Conservation (phyloP, 2,329 filamentous ascomycete genomes). For the Penicillium sp. region DNA sequence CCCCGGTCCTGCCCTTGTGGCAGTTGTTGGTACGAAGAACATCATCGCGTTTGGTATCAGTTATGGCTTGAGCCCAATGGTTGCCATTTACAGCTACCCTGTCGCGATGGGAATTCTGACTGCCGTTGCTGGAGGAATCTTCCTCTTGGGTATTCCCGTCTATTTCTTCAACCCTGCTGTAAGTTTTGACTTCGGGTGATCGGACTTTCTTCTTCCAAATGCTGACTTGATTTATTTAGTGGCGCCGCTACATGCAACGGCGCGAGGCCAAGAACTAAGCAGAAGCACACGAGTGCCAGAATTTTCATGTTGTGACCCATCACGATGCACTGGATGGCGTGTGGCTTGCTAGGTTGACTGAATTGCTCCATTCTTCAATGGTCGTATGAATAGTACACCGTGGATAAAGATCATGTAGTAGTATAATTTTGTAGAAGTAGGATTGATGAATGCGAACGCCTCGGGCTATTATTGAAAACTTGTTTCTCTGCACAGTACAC, state of each 20-base stretch:
- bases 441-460: not conserved
- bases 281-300: not conserved
- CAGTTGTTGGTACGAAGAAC: conserved; percentile 40
- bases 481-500: not conserved
- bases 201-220: not conserved
- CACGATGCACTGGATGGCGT: not conserved
- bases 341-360: not conserved
- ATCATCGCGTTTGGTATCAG: conserved; percentile 37
- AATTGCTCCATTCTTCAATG: not conserved
- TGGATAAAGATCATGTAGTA: not conserved
- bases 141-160: conserved; percentile 34
- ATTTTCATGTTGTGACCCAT: not conserved
- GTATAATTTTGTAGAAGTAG: conserved; percentile 2
- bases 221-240: conserved; percentile 13
- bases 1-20: conserved; percentile 38
- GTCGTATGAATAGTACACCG: not conserved
- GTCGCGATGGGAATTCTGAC: conserved; percentile 35
- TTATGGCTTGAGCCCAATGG: conserved; percentile 38
- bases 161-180: conserved; percentile 36
- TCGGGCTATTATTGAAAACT: not conserved
- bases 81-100: conserved; percentile 33
- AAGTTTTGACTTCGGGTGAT: conserved; percentile 1
- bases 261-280: conserved; percentile 2
- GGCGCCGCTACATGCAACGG: conserved; percentile 25
- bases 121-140: conserved; percentile 28